Evolutionary conservation across 345 rosid genomes (phyloP), one percentile per base, ranked within the genome.

Genomic region (Ceriops zippeliana): DNA sequence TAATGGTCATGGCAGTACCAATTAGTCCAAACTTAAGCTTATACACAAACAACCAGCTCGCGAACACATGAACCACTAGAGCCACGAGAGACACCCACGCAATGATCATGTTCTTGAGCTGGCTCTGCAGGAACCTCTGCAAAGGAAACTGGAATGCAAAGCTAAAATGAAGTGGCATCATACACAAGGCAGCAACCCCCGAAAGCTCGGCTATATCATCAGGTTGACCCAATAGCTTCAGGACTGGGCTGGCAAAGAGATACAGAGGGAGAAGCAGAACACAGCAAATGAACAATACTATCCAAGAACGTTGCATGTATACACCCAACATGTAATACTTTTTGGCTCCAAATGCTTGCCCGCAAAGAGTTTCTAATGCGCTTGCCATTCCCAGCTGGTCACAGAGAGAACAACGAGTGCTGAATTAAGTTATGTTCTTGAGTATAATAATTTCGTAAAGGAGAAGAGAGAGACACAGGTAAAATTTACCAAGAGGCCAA

Each of bases 151-250:
- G 84, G 70, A 90, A 84, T 1, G 96, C 91, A 68, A 87, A 86
- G 77, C 93, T 79, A 75, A 90, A 92, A 65, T 89, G 96, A 15
- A 84, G 73, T 20, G 98, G 98, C 46, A 92, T 81, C 84, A 86
- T 69, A 77, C 76, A 81, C 3, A 82, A 6, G 2, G 93, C 34
- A 2, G 78, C 87, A 0, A 58, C 5, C 21, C 97, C 97, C 0
- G 88, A 80, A 5, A 88, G 75, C 60, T 86, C 88, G 0, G 97
- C 85, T 1, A 92, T 76, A 20, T 89, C 91, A 0, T 75, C 57
- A 0, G 96, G 85, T 68, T 87, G 98, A 11, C 98, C 98, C 7
- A 92, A 26, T 6, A 64, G 26, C 42, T 64, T 75, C 34, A 75
- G 52, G 6, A 70, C 0, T 6, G 78, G 78, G 51, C 51, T 11